phyloP scores from a whole-genome alignment of 768 basidiomycete genomes.

The Lactarius pseudohatsudake region DNA sequence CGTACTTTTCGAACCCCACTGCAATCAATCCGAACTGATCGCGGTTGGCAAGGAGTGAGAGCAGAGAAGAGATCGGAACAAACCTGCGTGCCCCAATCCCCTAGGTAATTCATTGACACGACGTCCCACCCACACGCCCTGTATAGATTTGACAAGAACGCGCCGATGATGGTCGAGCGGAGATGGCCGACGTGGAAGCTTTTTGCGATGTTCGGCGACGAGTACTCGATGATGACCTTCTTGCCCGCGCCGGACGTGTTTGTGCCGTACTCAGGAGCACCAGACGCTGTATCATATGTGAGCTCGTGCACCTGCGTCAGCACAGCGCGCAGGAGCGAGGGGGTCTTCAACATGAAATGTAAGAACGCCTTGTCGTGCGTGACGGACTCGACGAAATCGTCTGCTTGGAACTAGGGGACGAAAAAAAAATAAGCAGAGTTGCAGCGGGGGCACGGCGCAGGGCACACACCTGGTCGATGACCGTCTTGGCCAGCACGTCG shows the following conservation, averaged over 20 bases:
- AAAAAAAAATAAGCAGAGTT: neutral
- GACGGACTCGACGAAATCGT: conserved; percentile 73
- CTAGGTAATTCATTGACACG: conserved; percentile 89
- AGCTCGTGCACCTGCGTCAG: conserved; percentile 73
- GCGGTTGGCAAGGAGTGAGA: neutral
- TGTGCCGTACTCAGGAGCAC: conserved; percentile 74
- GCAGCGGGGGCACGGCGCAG: neutral
- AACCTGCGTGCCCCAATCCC: conserved; percentile 98
- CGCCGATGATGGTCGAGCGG: conserved; percentile 98
- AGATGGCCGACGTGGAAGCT: conserved; percentile 97
- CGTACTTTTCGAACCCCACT: conserved; percentile 89
- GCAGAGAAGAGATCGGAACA: conserved; percentile 29
- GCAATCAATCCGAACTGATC: conserved; percentile 82
- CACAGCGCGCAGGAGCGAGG: conserved; percentile 61
- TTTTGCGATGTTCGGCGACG: conserved; percentile 97
- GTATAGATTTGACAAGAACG: conserved; percentile 88
- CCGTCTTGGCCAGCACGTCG: conserved; percentile 71
- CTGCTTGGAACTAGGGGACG: conserved; percentile 69
- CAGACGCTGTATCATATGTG: conserved; percentile 60
- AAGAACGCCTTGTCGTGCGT: conserved; percentile 77
- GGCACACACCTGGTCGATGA: conserved; percentile 62
- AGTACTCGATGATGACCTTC: conserved; percentile 86
- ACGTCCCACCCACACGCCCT: conserved; percentile 92
- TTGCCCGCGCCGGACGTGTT: conserved; percentile 79
- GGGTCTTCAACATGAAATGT: conserved; percentile 70